Conservation (phyloP, 129 eudicot species). For the Sambucus nigra region DNA sequence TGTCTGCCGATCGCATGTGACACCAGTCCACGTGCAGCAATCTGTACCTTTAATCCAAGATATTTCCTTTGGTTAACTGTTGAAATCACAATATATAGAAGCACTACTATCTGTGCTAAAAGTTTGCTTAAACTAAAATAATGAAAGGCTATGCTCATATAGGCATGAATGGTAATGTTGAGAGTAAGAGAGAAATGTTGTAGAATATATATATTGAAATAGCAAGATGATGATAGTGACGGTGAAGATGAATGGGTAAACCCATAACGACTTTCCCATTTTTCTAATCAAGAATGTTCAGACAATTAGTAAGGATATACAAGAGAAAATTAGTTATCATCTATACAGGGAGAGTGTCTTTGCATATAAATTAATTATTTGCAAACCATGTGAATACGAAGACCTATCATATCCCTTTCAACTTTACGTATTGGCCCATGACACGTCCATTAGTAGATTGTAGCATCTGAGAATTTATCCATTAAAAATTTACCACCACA, state of each 20-base stretch:
- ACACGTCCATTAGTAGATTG: too few species aligned
- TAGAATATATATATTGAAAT: background rate
- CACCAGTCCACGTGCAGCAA: background rate
- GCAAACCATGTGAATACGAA: too few species aligned
- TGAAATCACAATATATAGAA: background rate
- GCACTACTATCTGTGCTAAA: background rate
- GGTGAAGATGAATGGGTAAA: background rate
- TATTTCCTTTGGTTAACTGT: background rate
- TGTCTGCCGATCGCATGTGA: background rate
- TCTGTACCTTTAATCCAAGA: background rate
- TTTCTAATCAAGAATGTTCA: background rate
- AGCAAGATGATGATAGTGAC: background rate
- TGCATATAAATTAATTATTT: too few species aligned
- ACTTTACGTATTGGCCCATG: too few species aligned
- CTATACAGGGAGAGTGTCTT: too few species aligned
- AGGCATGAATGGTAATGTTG: background rate
- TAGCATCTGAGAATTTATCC: too few species aligned
- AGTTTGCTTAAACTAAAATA: constrained; percentile 7
- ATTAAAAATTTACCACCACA: too few species aligned
- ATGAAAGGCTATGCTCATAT: background rate
- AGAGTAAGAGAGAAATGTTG: background rate
- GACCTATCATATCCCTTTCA: too few species aligned
- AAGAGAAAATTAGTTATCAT: too few species aligned
- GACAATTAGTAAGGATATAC: background rate
- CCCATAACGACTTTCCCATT: background rate